Percentiles rank a stretch among this genome's conserved stretches.
These are phyloP conservation scores for Pluteus cervinus DNA, from an alignment of 768 basidiomycete genomes.

Conservation along the genomic window DNA sequence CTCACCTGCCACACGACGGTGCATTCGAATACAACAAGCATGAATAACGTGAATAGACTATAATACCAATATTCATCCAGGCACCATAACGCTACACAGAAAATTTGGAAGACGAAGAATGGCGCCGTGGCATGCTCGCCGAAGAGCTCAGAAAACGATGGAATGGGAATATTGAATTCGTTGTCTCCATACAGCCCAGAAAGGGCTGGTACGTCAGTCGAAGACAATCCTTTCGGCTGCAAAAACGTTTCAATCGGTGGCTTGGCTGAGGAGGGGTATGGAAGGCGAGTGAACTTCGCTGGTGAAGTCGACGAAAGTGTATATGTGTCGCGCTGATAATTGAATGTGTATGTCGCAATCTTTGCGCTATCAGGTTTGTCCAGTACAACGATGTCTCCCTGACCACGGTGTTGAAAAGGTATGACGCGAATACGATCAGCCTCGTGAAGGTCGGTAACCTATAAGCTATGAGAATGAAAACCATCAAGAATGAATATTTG, in stretches of 20 bases:
- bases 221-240: constrained; percentile 48
- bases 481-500: not conserved
- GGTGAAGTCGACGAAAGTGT: constrained; percentile 54
- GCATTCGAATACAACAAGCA: constrained; percentile 97
- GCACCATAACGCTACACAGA: constrained; percentile 97
- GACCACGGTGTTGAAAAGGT: constrained; percentile 75
- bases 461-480: constrained; percentile 11
- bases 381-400: constrained; percentile 83
- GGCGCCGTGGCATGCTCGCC: constrained; percentile 96
- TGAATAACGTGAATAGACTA: constrained; percentile 95
- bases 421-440: constrained; percentile 81
- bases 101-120: constrained; percentile 99
- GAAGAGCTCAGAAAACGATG: constrained; percentile 88
- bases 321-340: constrained; percentile 93
- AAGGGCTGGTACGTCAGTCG: constrained; percentile 42
- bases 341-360: constrained; percentile 73
- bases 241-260: constrained; percentile 68
- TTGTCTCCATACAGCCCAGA: constrained; percentile 80
- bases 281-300: constrained; percentile 67
- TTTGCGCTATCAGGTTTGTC: constrained; percentile 55
- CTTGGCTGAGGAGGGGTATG: constrained; percentile 76
- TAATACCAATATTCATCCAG: constrained; percentile 99
- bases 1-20: constrained; percentile 97
- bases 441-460: constrained; percentile 60
- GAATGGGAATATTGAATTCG: constrained; percentile 96